Conservation (phyloP, 108 stramenopile genomes). For the Stephanodiscus triporus region DNA sequence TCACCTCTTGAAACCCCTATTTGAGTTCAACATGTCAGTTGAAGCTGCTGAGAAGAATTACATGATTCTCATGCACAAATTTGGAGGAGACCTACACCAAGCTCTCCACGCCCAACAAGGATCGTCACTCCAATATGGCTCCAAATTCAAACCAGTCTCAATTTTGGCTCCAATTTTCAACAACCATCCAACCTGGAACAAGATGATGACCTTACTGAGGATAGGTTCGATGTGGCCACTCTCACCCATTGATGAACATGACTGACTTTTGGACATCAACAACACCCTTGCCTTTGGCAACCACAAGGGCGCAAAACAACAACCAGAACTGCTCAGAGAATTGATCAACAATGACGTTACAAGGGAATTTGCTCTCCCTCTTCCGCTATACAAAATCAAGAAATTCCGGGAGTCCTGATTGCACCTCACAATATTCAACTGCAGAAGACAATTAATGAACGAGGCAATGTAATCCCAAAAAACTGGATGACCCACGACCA, state of each 20-base stretch:
- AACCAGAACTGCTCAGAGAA: background rate
- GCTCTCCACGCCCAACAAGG: background rate
- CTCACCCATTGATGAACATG: background rate
- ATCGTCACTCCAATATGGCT: background rate
- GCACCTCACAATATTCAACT: background rate
- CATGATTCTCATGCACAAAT: too few species aligned
- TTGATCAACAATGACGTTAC: background rate
- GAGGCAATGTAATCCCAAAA: background rate
- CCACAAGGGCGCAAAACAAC: too few species aligned
- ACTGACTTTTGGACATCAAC: slow-evolving; percentile 7
- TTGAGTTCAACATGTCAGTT: background rate
- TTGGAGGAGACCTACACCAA: background rate
- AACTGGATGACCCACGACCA: too few species aligned
- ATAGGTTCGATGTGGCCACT: background rate
- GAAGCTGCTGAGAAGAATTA: too few species aligned
- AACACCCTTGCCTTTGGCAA: background rate
- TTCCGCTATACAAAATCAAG: background rate
- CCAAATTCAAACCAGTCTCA: background rate
- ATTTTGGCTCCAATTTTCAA: background rate
- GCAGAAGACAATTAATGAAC: too few species aligned
- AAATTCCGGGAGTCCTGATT: background rate
- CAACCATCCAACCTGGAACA: background rate
- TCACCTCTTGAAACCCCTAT: background rate
- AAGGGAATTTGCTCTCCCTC: background rate
- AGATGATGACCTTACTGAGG: background rate